These are phyloP conservation scores for Carex arenaria DNA, from an alignment of 202 grass and related monocot genomes.

Conservation along the genomic window DNA sequence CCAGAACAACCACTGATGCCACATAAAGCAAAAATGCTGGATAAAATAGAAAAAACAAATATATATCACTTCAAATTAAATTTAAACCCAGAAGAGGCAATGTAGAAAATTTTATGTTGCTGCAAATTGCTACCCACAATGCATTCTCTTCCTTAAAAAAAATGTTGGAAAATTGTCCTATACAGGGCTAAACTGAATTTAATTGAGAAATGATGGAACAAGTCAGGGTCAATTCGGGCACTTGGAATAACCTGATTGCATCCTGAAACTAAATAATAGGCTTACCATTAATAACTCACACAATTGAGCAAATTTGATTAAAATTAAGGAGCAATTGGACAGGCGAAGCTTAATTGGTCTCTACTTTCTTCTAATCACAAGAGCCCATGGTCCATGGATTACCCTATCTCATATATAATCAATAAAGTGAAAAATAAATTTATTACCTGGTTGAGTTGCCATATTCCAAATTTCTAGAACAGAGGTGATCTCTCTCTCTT, in stretches of 20 bases:
- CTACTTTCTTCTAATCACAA: not conserved
- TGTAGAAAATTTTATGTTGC: not conserved
- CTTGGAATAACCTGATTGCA: not conserved
- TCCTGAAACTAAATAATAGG: not conserved
- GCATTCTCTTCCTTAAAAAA: not conserved
- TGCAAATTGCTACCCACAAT: not conserved
- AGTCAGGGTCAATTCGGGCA: not conserved
- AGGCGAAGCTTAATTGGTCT: not conserved
- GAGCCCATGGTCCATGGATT: not conserved
- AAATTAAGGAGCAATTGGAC: not conserved
- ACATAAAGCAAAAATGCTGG: conserved; percentile 95
- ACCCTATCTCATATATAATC: not conserved
- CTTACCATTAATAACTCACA: not conserved
- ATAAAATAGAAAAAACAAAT: not conserved
- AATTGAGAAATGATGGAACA: not conserved
- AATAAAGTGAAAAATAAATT: not conserved
- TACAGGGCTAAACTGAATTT: not conserved
- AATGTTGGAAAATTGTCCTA: not conserved
- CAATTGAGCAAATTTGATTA: not conserved
- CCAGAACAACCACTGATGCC: conserved; percentile 71
- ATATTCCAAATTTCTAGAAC: conserved; percentile 93
- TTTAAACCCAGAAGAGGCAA: not conserved
- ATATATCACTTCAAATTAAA: not conserved
- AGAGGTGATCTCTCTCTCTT: conserved; percentile 78
- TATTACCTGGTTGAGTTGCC: conserved; percentile 76